Conservation (phyloP, 2,329 filamentous ascomycete genomes). For the Leptographium procerum region DNA sequence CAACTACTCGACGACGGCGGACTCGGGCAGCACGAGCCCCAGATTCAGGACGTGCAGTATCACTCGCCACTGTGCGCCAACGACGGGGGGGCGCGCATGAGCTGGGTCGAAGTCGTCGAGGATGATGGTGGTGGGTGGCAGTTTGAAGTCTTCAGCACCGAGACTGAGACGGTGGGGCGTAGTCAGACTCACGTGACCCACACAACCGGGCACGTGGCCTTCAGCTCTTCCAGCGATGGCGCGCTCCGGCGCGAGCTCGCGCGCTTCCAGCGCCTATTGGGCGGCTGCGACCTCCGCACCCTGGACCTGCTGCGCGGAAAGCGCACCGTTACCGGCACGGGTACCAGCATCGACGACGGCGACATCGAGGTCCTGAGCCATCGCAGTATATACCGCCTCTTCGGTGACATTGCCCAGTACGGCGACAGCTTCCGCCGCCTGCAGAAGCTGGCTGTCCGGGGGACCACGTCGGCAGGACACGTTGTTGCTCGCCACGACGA, state of each 20-base stretch:
- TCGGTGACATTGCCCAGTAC: neutral
- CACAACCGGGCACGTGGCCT: neutral
- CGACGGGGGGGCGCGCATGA: neutral
- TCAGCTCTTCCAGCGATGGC: neutral
- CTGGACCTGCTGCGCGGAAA: no score
- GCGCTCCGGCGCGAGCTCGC: neutral
- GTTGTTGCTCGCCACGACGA: neutral
- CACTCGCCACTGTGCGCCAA: neutral
- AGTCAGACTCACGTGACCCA: neutral
- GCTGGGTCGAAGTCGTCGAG: neutral
- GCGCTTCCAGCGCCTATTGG: neutral
- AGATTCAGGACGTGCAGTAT: neutral
- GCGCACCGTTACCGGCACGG: no score
- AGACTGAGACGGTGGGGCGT: neutral
- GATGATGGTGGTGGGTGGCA: neutral
- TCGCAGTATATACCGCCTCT: neutral
- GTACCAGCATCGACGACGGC: neutral
- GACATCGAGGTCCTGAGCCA: neutral
- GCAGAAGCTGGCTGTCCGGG: neutral
- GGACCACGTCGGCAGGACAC: neutral
- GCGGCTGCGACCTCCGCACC: neutral
- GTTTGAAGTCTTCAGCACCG: neutral
- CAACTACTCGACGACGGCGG: neutral
- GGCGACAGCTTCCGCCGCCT: neutral
- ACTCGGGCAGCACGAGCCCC: neutral